A percentile compares a stretch with the other conserved stretches of the same genome.
These are phyloP conservation scores for Colletotrichum graminicola DNA, from an alignment of 2,329 filamentous ascomycete species.

Conservation along the genomic window DNA sequence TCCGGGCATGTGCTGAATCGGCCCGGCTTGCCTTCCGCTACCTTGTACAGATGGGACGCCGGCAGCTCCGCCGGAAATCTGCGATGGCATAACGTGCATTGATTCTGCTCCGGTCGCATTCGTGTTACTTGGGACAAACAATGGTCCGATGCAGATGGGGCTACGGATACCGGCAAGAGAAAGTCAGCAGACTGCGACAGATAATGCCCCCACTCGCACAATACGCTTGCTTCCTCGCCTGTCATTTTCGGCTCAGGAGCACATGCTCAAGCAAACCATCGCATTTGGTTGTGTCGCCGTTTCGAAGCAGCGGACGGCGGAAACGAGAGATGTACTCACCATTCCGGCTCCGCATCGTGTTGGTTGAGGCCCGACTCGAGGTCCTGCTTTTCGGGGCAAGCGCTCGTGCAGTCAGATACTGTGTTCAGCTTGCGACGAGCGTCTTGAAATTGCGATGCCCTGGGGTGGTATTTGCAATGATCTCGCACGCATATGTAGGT, in stretches of 20 bases:
- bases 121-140: conserved; percentile 42
- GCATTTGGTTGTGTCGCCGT: background rate
- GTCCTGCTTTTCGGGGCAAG: conserved; percentile 29
- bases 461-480: conserved; percentile 39
- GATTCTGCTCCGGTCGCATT: conserved; percentile 6
- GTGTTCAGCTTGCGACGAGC: conserved; percentile 49
- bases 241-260: background rate
- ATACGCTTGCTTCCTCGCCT: background rate
- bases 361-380: conserved; percentile 25
- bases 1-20: background rate
- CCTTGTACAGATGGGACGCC: conserved; percentile 7
- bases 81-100: conserved; percentile 18
- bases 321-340: conserved; percentile 24
- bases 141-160: conserved; percentile 51
- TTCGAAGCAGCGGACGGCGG: background rate
- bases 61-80: conserved; percentile 5
- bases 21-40: conserved; percentile 6
- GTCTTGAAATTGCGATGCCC: conserved; percentile 33
- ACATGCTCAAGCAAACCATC: background rate
- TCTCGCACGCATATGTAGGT: conserved; percentile 32
- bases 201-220: background rate
- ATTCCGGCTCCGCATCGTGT: conserved; percentile 25
- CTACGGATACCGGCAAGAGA: conserved; percentile 43
- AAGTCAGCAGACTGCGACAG: conserved; percentile 22
- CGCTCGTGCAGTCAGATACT: conserved; percentile 47